A percentile compares a stretch with the other conserved stretches of the same genome.
phyloP scores from a whole-genome alignment of 805 yeast species.

The Candida peoriensis region DNA sequence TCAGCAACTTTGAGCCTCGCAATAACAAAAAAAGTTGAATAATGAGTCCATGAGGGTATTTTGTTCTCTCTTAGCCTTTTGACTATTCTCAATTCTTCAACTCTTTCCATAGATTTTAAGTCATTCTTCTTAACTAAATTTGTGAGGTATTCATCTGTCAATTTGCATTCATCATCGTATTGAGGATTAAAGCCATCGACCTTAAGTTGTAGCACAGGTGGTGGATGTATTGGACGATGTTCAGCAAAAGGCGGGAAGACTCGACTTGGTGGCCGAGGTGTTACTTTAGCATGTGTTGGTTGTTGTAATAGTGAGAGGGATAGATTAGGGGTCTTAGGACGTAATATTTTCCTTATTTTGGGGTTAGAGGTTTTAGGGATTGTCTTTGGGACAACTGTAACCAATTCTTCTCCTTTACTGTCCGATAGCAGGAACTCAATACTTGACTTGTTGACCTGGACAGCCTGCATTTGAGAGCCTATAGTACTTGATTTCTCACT shows the following conservation, averaged over 20 bases:
- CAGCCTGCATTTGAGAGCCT: conserved; percentile 1
- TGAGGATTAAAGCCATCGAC: conserved; percentile 13
- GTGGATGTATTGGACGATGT: conserved; percentile 30
- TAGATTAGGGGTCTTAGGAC: conserved; percentile 17
- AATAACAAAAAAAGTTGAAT: conserved; percentile 24
- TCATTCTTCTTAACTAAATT: conserved; percentile 8
- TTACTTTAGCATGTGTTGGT: conserved; percentile 27
- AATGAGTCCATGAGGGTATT: conserved; percentile 23
- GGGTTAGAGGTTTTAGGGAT: conserved; percentile 3
- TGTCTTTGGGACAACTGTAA: conserved; percentile 12
- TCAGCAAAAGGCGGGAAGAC: conserved; percentile 25
- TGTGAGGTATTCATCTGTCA: conserved; percentile 11
- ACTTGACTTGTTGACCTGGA: conserved; percentile 17
- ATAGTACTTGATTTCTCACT: too few relatives aligned
- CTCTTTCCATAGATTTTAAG: conserved; percentile 13
- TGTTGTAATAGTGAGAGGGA: conserved; percentile 24
- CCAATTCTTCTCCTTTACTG: conserved; percentile 2
- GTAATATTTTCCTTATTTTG: conserved; percentile 10
- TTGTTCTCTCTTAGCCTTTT: conserved; percentile 12
- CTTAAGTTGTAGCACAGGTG: conserved; percentile 26
- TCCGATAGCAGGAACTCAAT: conserved; percentile 18
- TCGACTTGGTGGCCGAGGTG: conserved; percentile 18
- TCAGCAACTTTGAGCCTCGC: conserved; percentile 13
- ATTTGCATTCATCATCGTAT: conserved; percentile 2
- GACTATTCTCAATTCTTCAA: conserved; percentile 18